Conservation (phyloP, 2,329 filamentous ascomycete genomes). For the Aspergillus sp. region DNA sequence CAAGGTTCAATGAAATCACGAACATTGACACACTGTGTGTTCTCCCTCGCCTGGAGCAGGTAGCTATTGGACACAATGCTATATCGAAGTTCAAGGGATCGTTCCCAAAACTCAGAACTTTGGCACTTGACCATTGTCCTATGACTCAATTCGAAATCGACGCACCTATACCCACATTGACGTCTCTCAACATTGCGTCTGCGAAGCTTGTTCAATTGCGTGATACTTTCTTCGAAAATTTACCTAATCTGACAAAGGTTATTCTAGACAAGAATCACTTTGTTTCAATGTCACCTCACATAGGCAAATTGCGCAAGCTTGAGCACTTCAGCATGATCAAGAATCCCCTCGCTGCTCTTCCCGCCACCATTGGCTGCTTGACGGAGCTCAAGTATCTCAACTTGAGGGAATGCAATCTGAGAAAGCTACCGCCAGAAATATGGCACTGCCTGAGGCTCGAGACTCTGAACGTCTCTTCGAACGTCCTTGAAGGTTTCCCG, state of each 20-base stretch:
- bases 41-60: slow-evolving; percentile 81
- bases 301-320: slow-evolving; percentile 78
- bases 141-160: slow-evolving; percentile 90
- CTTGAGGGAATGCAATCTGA: slow-evolving; percentile 89
- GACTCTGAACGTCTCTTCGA: slow-evolving; percentile 92
- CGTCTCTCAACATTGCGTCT: slow-evolving; percentile 84
- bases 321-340: slow-evolving; percentile 94
- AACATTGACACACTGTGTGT: slow-evolving; percentile 85
- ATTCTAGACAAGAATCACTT: slow-evolving; percentile 95
- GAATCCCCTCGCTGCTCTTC: slow-evolving; percentile 82
- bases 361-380: slow-evolving; percentile 83
- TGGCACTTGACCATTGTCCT: slow-evolving; percentile 92
- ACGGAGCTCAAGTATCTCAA: slow-evolving; percentile 83
- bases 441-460: slow-evolving; percentile 93
- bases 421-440: slow-evolving; percentile 84
- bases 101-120: slow-evolving; percentile 79
- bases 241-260: slow-evolving; percentile 83
- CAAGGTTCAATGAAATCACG: slow-evolving; percentile 87
- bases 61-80: slow-evolving; percentile 88
- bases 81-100: slow-evolving; percentile 86
- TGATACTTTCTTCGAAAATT: slow-evolving; percentile 83
- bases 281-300: slow-evolving; percentile 80
- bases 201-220: slow-evolving; percentile 86
- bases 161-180: slow-evolving; percentile 75
- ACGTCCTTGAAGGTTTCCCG: slow-evolving; percentile 86